Evolutionary conservation across 257 asterid genomes (phyloP).

Genomic region (Salvia splendens): DNA sequence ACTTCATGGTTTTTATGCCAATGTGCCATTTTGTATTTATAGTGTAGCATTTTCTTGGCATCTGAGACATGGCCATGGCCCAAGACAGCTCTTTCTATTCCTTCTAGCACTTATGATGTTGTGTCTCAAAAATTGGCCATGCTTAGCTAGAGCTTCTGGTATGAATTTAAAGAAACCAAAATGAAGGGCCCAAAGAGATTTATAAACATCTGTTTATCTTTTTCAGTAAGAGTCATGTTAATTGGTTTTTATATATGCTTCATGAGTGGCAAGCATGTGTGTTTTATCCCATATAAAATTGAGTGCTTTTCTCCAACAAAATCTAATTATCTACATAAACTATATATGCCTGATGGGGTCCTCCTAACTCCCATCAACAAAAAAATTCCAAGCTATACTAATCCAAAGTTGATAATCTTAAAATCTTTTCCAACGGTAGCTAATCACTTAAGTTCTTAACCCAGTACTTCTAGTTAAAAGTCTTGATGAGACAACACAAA

Average conservation of each 20-base stretch:
- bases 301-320: constrained; percentile 37
- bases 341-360: constrained; percentile 47
- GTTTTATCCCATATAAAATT: constrained; percentile 26
- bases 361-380: constrained; percentile 35
- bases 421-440: constrained; percentile 38
- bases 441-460: constrained; percentile 2
- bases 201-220: constrained; percentile 28
- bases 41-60: background rate
- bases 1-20: background rate
- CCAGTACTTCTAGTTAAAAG: background rate
- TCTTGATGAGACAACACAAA: constrained; percentile 34
- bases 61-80: constrained; percentile 32
- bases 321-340: constrained; percentile 36
- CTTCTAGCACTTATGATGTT: constrained; percentile 11
- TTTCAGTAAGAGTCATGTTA: constrained; percentile 29
- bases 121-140: constrained; percentile 21
- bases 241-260: constrained; percentile 33
- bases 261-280: constrained; percentile 67
- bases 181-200: constrained; percentile 45
- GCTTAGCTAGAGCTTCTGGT: constrained; percentile 43
- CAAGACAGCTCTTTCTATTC: constrained; percentile 34
- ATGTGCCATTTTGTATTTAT: background rate
- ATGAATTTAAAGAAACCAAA: constrained; percentile 45
- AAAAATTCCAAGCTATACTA: constrained; percentile 22
- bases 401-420: constrained; percentile 33